phyloP scores from a whole-genome alignment of 345 rosid species.

The Gossypium rotundifolium region DNA sequence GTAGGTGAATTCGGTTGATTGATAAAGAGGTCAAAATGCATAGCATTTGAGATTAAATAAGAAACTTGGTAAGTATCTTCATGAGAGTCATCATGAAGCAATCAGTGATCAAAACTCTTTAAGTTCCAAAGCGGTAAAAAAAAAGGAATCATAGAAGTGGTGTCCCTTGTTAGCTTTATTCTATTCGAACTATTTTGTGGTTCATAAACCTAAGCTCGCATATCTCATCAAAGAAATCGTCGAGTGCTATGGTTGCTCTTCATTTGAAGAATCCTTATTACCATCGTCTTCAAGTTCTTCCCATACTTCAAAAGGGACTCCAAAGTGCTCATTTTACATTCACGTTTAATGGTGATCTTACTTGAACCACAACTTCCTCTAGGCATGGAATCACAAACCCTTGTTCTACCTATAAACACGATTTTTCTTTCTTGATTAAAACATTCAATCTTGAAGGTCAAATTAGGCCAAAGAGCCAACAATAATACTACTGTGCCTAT shows the following conservation, averaged over 20 bases:
- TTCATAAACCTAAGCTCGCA: conserved; percentile 75
- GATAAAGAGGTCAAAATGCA: too few relatives aligned
- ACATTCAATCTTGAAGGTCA: neutral
- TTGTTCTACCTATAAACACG: conserved; percentile 52
- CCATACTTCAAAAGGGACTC: conserved; percentile 80
- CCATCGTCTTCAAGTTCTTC: conserved; percentile 57
- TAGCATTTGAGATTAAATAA: too few relatives aligned
- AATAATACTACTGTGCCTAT: neutral
- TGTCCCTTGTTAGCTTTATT: conserved; percentile 18
- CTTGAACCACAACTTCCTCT: conserved; percentile 77
- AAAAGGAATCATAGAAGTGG: neutral
- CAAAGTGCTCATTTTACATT: conserved; percentile 87
- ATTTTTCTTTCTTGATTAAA: neutral
- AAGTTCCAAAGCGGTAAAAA: too few relatives aligned
- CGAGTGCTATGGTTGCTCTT: conserved; percentile 88
- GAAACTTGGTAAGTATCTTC: neutral
- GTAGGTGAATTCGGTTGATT: too few relatives aligned
- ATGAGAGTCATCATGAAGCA: neutral
- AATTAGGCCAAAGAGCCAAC: neutral
- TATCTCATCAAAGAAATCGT: conserved; percentile 89
- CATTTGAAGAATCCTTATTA: conserved; percentile 84
- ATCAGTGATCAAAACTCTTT: too few relatives aligned
- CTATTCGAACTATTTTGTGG: conserved; percentile 37
- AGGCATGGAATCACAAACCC: conserved; percentile 68
- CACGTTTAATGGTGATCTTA: conserved; percentile 90